Base-by-base conservation (phyloP, 805 yeast species). In the Diddensiella santjacobensis region DNA sequence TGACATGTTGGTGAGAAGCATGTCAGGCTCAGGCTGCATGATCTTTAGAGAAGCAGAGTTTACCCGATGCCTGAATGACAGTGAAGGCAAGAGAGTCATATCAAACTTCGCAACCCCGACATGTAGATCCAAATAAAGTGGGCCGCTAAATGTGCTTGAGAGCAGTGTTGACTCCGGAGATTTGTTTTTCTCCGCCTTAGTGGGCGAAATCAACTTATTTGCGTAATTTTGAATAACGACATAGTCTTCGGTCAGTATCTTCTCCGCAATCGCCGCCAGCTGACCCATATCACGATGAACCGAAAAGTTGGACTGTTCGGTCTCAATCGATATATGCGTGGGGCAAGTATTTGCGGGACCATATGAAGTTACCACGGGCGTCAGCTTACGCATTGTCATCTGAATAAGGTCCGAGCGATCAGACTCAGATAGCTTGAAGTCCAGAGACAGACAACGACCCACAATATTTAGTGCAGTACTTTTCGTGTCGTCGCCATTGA, bases 291-390 rank as follows among this genome's bases (percentile, higher is more conserved):
- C 42, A 11, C n/a, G 29, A 23, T 48, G 44, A 15, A n/a, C 19
- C 43, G 45, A 38, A 37, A 22, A 51, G 40, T 31, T n/a, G 23
- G 47, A 11, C 24, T 42, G 29, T 3, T 41, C 37, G 3, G 15
- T 41, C 5, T 29, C 35, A 10, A 41, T 17, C 3, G 3, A 26
- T 3, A 11, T 19, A 24, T 41, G 36, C 15, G 22, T 41, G n/a
- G 36, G 26, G n/a, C 35, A 23, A 3, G 18, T 19, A 13, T 22
- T n/a, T 8, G 26, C 15, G 15, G 22, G 44, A 6, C 44, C 44
- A 41, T 24, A 22, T 24, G 36, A 41, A 4, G 44, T 22, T 13
- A 35, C 15, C 8, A 17, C 18, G 15, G 38, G 38, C 8, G 8
- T 35, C 15, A 35, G 20, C 6, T 17, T 8, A 8, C 20, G 38